Percentiles rank a stretch among this genome's conserved stretches.
phyloP scores from a whole-genome alignment of 768 basidiomycete species.

The Mycena sanguinolenta region DNA sequence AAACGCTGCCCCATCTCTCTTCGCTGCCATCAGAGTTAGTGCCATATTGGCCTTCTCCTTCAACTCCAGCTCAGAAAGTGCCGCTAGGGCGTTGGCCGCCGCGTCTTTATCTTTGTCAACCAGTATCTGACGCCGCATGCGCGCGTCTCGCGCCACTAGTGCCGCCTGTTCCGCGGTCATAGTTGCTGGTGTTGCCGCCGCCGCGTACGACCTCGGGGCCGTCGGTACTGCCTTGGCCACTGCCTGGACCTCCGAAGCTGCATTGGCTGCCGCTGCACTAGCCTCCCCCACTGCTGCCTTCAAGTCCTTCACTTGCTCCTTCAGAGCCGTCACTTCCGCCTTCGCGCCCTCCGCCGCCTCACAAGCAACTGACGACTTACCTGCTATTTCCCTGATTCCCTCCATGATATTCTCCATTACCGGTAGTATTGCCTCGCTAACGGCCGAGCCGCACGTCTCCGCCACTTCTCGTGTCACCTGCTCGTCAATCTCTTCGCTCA shows the following conservation, averaged over 20 bases:
- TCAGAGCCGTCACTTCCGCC: not conserved
- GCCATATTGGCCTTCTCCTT: too few relatives aligned
- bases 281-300: not conserved
- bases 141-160: not conserved
- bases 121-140: too few relatives aligned
- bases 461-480: too few relatives aligned
- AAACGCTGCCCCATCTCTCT: constrained; percentile 2
- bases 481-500: too few relatives aligned
- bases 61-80: too few relatives aligned
- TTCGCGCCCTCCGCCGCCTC: too few relatives aligned
- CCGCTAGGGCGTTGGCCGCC: not conserved
- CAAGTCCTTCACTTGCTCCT: constrained; percentile 1
- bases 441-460: too few relatives aligned
- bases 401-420: not conserved
- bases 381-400: not conserved
- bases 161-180: constrained; percentile 10
- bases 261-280: not conserved
- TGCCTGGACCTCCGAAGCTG: not conserved
- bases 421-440: too few relatives aligned
- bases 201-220: not conserved
- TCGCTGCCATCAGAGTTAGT: not conserved
- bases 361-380: not conserved
- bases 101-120: not conserved
- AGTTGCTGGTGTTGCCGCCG: not conserved
- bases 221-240: not conserved